Percentiles rank a stretch among this genome's conserved stretches.
phyloP scores from a whole-genome alignment of 2,329 filamentous ascomycete species.

The Cadophora gregata region DNA sequence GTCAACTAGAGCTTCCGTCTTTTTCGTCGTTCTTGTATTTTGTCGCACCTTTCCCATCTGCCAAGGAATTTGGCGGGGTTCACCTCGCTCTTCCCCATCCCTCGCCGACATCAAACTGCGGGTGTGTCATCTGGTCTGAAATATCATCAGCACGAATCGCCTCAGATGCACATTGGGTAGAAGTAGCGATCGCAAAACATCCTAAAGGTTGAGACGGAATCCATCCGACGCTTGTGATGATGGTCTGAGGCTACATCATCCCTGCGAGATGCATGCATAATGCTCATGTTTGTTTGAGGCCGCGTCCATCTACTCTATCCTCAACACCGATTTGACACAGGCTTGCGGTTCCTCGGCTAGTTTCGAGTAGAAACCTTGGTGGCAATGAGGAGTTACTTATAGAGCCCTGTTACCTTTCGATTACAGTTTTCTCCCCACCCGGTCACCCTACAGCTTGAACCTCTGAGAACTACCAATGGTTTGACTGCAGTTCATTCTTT shows the following conservation, averaged over 20 bases:
- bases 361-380: background rate
- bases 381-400: background rate
- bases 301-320: slow-evolving; percentile 1
- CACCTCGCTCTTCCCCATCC: background rate
- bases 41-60: background rate
- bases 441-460: background rate
- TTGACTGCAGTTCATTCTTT: slow-evolving; percentile 1
- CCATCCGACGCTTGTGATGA: background rate
- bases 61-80: background rate
- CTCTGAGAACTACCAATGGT: background rate
- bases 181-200: background rate
- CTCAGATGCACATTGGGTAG: background rate
- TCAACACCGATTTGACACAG: background rate
- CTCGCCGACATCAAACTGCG: slow-evolving; percentile 1
- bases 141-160: slow-evolving; percentile 3
- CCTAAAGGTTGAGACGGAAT: background rate
- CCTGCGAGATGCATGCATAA: background rate
- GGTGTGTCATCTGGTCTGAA: background rate
- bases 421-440: background rate
- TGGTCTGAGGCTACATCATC: background rate
- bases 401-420: background rate
- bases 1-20: background rate
- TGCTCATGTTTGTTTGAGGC: slow-evolving; percentile 4
- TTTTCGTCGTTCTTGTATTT: background rate
- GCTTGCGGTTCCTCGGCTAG: background rate